These are phyloP conservation scores for Buddleja alternifolia DNA, from an alignment of 257 asterid genomes.

Conservation along the genomic window DNA sequence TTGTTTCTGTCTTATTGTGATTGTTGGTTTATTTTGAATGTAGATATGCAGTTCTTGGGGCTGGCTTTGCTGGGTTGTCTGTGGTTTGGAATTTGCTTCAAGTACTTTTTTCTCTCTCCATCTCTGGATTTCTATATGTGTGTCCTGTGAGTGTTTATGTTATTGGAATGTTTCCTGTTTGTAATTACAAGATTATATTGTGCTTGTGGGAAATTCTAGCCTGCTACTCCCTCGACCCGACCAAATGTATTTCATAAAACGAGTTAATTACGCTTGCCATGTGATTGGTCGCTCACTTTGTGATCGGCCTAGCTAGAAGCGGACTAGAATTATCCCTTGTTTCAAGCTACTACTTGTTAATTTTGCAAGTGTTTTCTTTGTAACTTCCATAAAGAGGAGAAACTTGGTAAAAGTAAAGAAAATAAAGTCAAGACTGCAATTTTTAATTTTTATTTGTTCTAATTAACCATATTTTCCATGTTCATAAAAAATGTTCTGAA, in stretches of 20 bases:
- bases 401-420: not conserved
- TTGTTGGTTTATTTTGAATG: conserved; percentile 19
- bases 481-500: not conserved
- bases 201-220: too few species aligned
- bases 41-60: conserved; percentile 96
- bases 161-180: not conserved
- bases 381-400: not conserved
- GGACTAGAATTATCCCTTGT: too few species aligned
- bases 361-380: not conserved
- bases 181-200: not conserved
- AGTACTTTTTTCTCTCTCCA: conserved; percentile 37
- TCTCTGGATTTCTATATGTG: not conserved
- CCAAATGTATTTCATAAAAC: too few species aligned
- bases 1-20: conserved; percentile 3
- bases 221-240: too few species aligned
- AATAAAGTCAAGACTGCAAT: not conserved
- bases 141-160: not conserved
- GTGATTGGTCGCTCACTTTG: too few species aligned
- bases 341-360: not conserved
- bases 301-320: too few species aligned
- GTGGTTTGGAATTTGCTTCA: conserved; percentile 92
- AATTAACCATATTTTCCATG: not conserved
- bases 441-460: not conserved
- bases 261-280: too few species aligned
- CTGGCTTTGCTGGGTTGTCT: conserved; percentile 97